Conservation (phyloP, 192 early-diverging fungal species). For the Coemansia sp. region DNA sequence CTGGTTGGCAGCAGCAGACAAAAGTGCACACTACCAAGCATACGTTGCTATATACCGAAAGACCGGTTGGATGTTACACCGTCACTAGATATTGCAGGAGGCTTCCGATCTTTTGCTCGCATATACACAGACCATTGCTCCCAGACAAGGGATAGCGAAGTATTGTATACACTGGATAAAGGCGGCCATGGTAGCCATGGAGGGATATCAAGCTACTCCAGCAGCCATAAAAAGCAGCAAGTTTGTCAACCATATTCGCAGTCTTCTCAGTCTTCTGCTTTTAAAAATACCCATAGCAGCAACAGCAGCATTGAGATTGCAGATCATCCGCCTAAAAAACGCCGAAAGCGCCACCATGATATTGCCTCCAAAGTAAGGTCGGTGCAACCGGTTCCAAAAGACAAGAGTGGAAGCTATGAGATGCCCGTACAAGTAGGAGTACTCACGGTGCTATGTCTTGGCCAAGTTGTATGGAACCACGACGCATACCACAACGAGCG, state of each 20-base stretch:
- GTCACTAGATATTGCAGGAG: too few species aligned
- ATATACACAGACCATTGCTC: too few species aligned
- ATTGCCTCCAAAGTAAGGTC: conserved; percentile 44
- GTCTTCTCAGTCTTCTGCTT: too few species aligned
- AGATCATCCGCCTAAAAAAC: conserved; percentile 23
- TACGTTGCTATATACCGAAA: background rate
- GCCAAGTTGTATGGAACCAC: conserved; percentile 73
- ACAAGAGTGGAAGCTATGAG: conserved; percentile 67
- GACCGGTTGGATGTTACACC: background rate
- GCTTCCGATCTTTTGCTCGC: too few species aligned
- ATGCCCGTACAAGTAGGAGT: conserved; percentile 80
- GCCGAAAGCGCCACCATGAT: conserved; percentile 44
- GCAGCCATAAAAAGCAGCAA: too few species aligned
- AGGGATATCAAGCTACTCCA: too few species aligned
- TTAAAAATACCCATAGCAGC: too few species aligned
- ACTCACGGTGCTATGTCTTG: conserved; percentile 70
- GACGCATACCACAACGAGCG: conserved; percentile 83
- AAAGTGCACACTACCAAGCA: conserved; percentile 2
- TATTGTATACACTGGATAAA: too few species aligned
- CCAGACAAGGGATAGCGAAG: too few species aligned
- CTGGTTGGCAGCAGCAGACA: background rate
- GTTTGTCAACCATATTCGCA: too few species aligned
- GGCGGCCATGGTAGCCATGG: too few species aligned
- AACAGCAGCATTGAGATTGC: background rate
- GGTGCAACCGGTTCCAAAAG: conserved; percentile 50